These are phyloP conservation scores for Heimioporus punctisporus DNA, from an alignment of 1,284 basidiomycete genomes.

Conservation along the genomic window DNA sequence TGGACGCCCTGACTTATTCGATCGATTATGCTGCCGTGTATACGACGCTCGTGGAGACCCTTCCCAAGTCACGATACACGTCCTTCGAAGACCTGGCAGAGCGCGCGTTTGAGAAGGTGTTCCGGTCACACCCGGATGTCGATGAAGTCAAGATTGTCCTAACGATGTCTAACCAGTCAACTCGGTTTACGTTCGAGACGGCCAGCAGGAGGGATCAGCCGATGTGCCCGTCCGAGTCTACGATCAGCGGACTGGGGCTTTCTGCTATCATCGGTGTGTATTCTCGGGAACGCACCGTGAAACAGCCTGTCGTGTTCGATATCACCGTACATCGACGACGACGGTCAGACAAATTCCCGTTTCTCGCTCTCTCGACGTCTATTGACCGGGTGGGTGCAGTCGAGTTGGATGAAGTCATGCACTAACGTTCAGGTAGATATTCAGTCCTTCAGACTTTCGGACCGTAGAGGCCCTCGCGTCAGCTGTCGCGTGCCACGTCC, in stretches of 20 bases:
- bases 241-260: slow-evolving; percentile 1
- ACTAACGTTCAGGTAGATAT: slow-evolving; percentile 10
- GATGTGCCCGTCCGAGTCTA: not conserved
- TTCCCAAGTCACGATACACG: slow-evolving; percentile 7
- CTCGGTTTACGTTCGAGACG: slow-evolving; percentile 3
- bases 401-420: slow-evolving; percentile 5
- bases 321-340: slow-evolving; percentile 5
- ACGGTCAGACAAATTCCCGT: slow-evolving; percentile 8
- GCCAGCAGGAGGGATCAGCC: slow-evolving; percentile 5
- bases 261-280: slow-evolving; percentile 15
- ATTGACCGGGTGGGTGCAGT: slow-evolving; percentile 8
- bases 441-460: slow-evolving; percentile 43
- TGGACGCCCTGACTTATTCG: slow-evolving; percentile 60
- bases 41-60: slow-evolving; percentile 30
- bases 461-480: slow-evolving; percentile 81
- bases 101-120: slow-evolving; percentile 11
- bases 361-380: slow-evolving; percentile 9
- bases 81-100: slow-evolving; percentile 20
- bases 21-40: slow-evolving; percentile 61
- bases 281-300: slow-evolving; percentile 11
- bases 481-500: slow-evolving; percentile 50
- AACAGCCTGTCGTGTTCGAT: slow-evolving; percentile 18
- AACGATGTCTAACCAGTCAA: not conserved
- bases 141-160: slow-evolving; percentile 8
- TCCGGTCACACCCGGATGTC: slow-evolving; percentile 9